phyloP scores from a whole-genome alignment of 23 red algal genomes.

The Agarophyton chilense region DNA sequence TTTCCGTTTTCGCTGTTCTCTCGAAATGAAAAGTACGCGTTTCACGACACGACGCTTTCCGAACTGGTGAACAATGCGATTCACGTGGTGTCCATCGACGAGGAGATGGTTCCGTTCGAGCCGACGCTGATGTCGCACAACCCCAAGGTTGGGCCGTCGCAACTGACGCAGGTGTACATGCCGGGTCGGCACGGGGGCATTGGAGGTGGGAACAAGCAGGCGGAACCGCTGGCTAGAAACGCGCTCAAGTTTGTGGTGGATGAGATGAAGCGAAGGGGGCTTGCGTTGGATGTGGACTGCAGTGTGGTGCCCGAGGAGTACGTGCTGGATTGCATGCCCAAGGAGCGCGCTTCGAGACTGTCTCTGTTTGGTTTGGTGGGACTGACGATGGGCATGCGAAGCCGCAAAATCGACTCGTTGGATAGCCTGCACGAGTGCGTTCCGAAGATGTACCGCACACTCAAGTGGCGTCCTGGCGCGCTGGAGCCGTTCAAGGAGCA shows the following conservation, averaged over 20 bases:
- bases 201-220: conserved; percentile 15
- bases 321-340: neutral
- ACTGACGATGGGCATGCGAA: neutral
- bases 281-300: neutral
- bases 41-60: conserved; percentile 8
- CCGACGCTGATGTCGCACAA: conserved; percentile 36
- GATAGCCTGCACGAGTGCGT: neutral
- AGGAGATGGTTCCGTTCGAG: conserved; percentile 21
- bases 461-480: neutral
- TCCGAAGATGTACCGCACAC: conserved; percentile 1
- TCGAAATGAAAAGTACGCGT: neutral
- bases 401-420: neutral
- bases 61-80: conserved; percentile 5
- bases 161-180: conserved; percentile 51
- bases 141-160: neutral
- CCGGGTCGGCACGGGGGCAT: conserved; percentile 41
- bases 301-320: neutral
- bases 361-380: neutral
- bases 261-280: conserved; percentile 32
- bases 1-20: conserved; percentile 13
- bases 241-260: conserved; percentile 30
- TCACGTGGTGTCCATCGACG: conserved; percentile 30
- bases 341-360: neutral
- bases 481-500: neutral
- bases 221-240: neutral